Evolutionary conservation across 148 eudicot species (phyloP).

Genomic region (Spergularia marina): DNA sequence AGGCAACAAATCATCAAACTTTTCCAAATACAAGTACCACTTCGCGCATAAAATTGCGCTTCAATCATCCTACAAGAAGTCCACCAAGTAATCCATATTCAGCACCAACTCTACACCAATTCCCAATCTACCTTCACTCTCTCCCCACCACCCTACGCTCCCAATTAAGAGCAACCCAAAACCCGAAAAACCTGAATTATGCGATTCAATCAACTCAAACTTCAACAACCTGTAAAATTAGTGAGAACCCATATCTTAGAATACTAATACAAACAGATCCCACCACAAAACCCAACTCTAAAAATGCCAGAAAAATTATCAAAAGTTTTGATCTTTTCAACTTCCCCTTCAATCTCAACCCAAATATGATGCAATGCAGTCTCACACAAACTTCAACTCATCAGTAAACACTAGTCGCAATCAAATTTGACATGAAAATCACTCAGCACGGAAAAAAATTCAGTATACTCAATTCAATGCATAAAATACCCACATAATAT

Average conservation of each 20-base stretch:
- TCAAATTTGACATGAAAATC: conserved; percentile 3
- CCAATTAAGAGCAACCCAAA: background rate
- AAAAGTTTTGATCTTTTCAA: background rate
- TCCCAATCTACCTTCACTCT: background rate
- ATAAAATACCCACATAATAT: background rate
- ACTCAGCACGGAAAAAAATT: conserved; percentile 6
- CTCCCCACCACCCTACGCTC: background rate
- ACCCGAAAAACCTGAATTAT: background rate
- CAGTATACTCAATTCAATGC: background rate
- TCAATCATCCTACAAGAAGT: conserved; percentile 20
- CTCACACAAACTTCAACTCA: conserved; percentile 5
- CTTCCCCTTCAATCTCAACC: conserved; percentile 7
- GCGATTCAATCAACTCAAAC: conserved; percentile 6
- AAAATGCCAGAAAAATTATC: conserved; percentile 7
- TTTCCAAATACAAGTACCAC: conserved; percentile 14
- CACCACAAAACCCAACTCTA: background rate
- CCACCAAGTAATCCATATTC: background rate
- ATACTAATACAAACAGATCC: background rate
- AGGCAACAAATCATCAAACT: conserved; percentile 6
- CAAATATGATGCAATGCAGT: conserved; percentile 7
- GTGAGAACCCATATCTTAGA: conserved; percentile 2
- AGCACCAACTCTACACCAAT: background rate
- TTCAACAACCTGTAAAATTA: conserved; percentile 12
- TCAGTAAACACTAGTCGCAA: conserved; percentile 9
- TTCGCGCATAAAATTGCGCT: background rate